Percentiles rank a stretch among this genome's conserved stretches.
phyloP scores from a whole-genome alignment of 2,329 filamentous ascomycete genomes.

The Trichoderma gracile region DNA sequence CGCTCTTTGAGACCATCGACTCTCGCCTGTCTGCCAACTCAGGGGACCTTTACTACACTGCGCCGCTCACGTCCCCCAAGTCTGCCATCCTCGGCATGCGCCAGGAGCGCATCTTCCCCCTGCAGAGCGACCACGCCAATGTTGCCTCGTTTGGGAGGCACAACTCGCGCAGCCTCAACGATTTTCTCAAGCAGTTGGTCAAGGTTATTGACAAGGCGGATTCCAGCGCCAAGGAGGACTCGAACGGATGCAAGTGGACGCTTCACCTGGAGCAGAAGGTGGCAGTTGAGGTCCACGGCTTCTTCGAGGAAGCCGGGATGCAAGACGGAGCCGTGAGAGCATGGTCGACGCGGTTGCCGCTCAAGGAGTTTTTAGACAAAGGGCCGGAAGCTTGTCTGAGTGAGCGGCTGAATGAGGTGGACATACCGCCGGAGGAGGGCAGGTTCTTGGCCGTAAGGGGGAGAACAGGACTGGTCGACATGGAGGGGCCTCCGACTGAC shows the following conservation, averaged over 20 bases:
- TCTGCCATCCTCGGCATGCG: constrained; percentile 54
- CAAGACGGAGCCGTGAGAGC: constrained; percentile 45
- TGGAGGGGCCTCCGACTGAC: constrained; percentile 14
- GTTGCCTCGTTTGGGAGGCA: constrained; percentile 55
- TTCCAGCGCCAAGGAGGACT: constrained; percentile 33
- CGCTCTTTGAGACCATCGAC: constrained; percentile 63
- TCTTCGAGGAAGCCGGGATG: constrained; percentile 49
- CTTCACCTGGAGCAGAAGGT: constrained; percentile 55
- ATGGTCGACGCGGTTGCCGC: constrained; percentile 53
- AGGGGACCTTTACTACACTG: constrained; percentile 57
- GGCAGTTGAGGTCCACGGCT: constrained; percentile 58
- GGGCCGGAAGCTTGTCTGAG: constrained; percentile 57
- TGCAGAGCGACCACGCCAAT: constrained; percentile 57
- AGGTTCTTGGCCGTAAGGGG: constrained; percentile 36
- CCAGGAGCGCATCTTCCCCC: constrained; percentile 53
- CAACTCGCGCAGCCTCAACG: constrained; percentile 50
- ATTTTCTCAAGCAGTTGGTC: constrained; percentile 41
- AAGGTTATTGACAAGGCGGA: constrained; percentile 40
- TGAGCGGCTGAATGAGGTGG: constrained; percentile 50
- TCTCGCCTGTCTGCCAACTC: constrained; percentile 53
- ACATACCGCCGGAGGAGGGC: constrained; percentile 36
- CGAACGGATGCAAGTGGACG: constrained; percentile 42
- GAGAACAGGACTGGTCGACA: constrained; percentile 33
- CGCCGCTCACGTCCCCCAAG: constrained; percentile 60
- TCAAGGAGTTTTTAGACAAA: constrained; percentile 55